Base-by-base conservation (phyloP, 164 flowering plant species). In the Kingdonia uniflora region DNA sequence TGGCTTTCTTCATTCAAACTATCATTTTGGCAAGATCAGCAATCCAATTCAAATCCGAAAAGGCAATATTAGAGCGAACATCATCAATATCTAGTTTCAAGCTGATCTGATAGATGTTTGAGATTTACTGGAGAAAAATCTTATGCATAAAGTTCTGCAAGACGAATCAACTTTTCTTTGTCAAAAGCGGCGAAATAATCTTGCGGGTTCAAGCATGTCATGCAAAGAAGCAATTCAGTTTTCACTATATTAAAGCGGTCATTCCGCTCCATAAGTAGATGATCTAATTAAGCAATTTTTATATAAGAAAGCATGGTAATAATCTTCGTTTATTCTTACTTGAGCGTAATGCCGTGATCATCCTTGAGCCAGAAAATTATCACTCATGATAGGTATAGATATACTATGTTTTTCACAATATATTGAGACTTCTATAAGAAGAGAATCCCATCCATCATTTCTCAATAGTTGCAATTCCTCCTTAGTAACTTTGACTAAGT, bases 21-120 rank as follows among this genome's bases (percentile, higher is more conserved):
- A 51, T 51, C 22, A 29, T 35, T 40, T 33, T 35, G 19, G 54
- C 41, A 51, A 51, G 54, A 33, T 19, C 54, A 17, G 14, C 26
- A 33, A 51, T 51, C 10, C 54, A 19, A 5, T 29, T 14, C 40
- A 51, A 19, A 11, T 10, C 5, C 11, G 15, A 51, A n/a, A 51
- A 51, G 5, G 2, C 7, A 17, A 15, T 7, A 6, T 51, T 17
- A 13, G 41, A 51, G 11, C 42, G 21, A 39, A 51, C 29, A 51
- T 51, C 54, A 2, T 19, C 11, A 35, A 51, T 33, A 51, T 51
- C 25, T 29, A n/a, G 16, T 35, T 6, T 51, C 54, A 11, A 51
- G 14, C 15, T 51, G 23, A 51, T 51, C n/a, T 13, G 17, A 17
- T 19, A 51, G 54, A 10, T 6, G 8, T 21, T 25, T 26, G 19